Conservation (phyloP, 192 early-diverging fungal genomes). For the Gryganskiella cystojenkinii region DNA sequence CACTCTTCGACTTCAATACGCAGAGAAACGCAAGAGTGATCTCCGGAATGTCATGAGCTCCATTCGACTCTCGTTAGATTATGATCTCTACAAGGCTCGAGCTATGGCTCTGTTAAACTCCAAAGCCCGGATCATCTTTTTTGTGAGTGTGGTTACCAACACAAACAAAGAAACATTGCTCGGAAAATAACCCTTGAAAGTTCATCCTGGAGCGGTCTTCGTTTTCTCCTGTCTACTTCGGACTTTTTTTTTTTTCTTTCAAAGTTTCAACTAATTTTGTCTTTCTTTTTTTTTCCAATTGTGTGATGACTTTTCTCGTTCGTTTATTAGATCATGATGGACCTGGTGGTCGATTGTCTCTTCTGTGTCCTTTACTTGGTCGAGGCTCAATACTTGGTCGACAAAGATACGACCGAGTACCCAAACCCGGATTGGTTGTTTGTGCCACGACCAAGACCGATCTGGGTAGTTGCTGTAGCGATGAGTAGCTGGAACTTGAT, state of each 20-base stretch:
- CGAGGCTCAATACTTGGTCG: slow-evolving; percentile 57
- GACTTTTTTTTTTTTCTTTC: too few species aligned
- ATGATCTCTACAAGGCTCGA: slow-evolving; percentile 40
- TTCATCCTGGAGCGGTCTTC: neutral
- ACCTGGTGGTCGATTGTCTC: slow-evolving; percentile 64
- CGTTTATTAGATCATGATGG: slow-evolving; percentile 57
- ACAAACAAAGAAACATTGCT: neutral
- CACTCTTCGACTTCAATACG: slow-evolving; percentile 31
- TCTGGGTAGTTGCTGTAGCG: slow-evolving; percentile 55
- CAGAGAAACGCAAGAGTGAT: slow-evolving; percentile 39
- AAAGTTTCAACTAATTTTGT: neutral
- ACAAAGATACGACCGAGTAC: slow-evolving; percentile 27
- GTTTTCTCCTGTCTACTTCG: neutral
- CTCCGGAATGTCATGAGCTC: slow-evolving; percentile 37
- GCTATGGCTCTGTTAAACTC: slow-evolving; percentile 39
- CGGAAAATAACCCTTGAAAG: neutral
- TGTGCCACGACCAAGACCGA: slow-evolving; percentile 55
- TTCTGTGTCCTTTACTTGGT: slow-evolving; percentile 71
- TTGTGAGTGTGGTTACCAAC: slow-evolving; percentile 15
- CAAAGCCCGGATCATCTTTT: slow-evolving; percentile 39
- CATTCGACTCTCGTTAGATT: slow-evolving; percentile 36
- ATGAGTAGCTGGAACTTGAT: slow-evolving; percentile 53
- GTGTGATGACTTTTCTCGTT: neutral
- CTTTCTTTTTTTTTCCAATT: neutral
- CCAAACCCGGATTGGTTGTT: slow-evolving; percentile 63